Evolutionary conservation across 768 basidiomycete genomes (phyloP).

Genomic region (Trichaptum fuscoviolaceum): DNA sequence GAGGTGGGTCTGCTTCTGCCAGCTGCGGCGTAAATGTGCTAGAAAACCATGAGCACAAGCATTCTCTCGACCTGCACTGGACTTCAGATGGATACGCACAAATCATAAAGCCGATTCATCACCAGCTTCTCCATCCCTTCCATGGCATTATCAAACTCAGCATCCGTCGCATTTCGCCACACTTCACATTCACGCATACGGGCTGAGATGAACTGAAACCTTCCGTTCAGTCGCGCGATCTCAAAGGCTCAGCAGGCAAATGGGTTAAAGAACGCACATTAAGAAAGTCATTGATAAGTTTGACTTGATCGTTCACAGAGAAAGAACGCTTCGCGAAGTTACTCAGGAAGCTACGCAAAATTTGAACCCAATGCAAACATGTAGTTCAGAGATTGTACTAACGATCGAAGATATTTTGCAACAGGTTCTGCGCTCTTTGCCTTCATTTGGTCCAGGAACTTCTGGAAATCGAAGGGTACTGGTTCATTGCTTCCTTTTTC

Average conservation of each 20-base stretch:
- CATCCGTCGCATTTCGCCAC: constrained; percentile 73
- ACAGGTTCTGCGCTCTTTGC: constrained; percentile 82
- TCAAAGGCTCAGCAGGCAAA: background rate
- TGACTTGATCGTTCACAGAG: constrained; percentile 89
- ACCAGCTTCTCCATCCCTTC: constrained; percentile 99
- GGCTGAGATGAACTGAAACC: constrained; percentile 71
- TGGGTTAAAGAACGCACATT: constrained; percentile 42
- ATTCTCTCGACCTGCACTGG: constrained; percentile 5
- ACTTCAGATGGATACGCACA: constrained; percentile 46
- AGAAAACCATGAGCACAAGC: constrained; percentile 3
- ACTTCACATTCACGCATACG: constrained; percentile 84
- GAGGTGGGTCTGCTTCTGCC: constrained; percentile 54
- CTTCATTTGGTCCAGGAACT: constrained; percentile 94
- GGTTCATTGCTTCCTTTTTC: constrained; percentile 21
- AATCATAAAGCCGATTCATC: constrained; percentile 96
- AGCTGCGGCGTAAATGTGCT: constrained; percentile 94
- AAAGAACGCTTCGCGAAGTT: constrained; percentile 92
- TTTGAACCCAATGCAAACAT: constrained; percentile 1
- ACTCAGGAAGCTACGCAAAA: constrained; percentile 67
- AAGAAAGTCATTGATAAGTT: constrained; percentile 92
- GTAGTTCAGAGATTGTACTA: constrained; percentile 27
- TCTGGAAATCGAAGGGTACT: constrained; percentile 84
- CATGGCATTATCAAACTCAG: constrained; percentile 93
- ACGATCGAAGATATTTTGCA: constrained; percentile 94
- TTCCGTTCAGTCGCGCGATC: background rate